Percentiles rank a stretch among this genome's conserved stretches.
phyloP scores from a whole-genome alignment of 768 basidiomycete genomes.

The Auricularia sp. region DNA sequence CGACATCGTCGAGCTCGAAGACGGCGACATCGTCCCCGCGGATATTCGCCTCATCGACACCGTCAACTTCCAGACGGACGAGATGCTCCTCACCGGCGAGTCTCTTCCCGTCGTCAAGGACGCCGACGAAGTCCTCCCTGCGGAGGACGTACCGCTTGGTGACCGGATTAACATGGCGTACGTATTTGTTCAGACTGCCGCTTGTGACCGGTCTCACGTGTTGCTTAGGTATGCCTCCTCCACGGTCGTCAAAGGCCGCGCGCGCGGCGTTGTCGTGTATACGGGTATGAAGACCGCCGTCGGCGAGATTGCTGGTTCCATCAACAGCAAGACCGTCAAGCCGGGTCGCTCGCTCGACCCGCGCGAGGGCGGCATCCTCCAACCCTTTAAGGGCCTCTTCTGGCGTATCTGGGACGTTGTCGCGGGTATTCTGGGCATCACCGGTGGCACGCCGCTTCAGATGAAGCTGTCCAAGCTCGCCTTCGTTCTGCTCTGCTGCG shows the following conservation, averaged over 20 bases:
- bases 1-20: slow-evolving; percentile 1
- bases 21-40: slow-evolving; percentile 30
- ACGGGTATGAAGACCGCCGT: slow-evolving; percentile 49
- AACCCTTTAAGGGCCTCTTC: not conserved
- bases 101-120: slow-evolving; percentile 38
- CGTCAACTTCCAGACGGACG: slow-evolving; percentile 39
- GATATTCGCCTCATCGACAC: slow-evolving; percentile 35
- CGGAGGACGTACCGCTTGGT: slow-evolving; percentile 26
- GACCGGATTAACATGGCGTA: slow-evolving; percentile 35
- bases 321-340: slow-evolving; percentile 25
- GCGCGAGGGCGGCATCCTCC: slow-evolving; percentile 8
- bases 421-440: slow-evolving; percentile 14
- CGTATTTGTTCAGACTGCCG: not conserved
- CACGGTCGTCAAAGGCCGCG: slow-evolving; percentile 38
- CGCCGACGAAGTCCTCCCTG: slow-evolving; percentile 14
- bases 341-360: slow-evolving; percentile 28
- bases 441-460: slow-evolving; percentile 22
- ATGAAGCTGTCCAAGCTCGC: slow-evolving; percentile 26
- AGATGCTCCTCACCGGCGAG: slow-evolving; percentile 44
- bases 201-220: not conserved
- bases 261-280: slow-evolving; percentile 34
- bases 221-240: slow-evolving; percentile 19
- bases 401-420: slow-evolving; percentile 27
- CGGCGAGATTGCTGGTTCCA: slow-evolving; percentile 26
- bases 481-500: slow-evolving; percentile 21